These are phyloP conservation scores for Bruguiera gymnorhiza DNA, from an alignment of 345 rosid genomes.

Conservation along the genomic window DNA sequence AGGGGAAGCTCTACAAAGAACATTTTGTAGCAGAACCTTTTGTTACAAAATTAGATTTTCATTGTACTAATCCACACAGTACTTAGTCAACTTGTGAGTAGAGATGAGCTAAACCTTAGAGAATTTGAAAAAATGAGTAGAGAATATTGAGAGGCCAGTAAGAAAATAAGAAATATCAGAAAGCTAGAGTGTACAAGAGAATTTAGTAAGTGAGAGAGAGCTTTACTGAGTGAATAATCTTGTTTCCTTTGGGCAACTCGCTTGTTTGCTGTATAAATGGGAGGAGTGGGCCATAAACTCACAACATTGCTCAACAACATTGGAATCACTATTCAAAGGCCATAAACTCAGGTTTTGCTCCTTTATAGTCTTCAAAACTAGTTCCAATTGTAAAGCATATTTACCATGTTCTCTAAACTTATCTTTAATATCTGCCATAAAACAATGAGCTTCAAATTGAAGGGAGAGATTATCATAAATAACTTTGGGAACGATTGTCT, in stretches of 20 bases:
- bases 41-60: too few relatives aligned
- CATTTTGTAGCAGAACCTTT: neutral
- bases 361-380: neutral
- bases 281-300: too few relatives aligned
- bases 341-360: neutral
- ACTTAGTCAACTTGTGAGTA: too few relatives aligned
- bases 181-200: too few relatives aligned
- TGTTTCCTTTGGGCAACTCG: too few relatives aligned
- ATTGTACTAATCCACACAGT: accelerated
- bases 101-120: too few relatives aligned
- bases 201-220: too few relatives aligned
- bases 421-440: constrained; percentile 9
- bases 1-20: constrained; percentile 18
- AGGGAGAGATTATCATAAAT: neutral
- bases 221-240: too few relatives aligned
- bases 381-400: neutral
- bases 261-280: too few relatives aligned
- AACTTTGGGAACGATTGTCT: neutral
- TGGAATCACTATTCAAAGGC: neutral
- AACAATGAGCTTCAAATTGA: constrained; percentile 4
- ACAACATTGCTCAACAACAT: neutral
- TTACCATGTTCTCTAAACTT: neutral
- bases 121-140: too few relatives aligned
- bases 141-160: too few relatives aligned
- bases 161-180: too few relatives aligned